These are phyloP conservation scores for Metrosideros polymorpha DNA, from an alignment of 441 rosid species.

Conservation along the genomic window DNA sequence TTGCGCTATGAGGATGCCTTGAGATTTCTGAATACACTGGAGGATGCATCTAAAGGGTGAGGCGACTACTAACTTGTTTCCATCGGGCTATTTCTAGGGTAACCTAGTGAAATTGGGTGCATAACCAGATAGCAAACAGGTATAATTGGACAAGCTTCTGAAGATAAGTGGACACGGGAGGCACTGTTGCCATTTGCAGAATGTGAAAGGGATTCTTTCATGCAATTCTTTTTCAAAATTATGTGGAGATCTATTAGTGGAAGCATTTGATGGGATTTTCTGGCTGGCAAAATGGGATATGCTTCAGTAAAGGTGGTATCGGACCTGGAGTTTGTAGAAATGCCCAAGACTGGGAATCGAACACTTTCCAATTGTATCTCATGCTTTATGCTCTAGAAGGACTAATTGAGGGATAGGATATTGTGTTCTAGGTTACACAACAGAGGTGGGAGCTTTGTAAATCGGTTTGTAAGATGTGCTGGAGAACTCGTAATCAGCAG, in stretches of 20 bases:
- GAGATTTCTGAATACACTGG: slow-evolving; percentile 69
- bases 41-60: slow-evolving; percentile 64
- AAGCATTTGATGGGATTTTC: too few species aligned
- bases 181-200: neutral
- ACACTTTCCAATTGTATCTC: too few species aligned
- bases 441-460: too few species aligned
- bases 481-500: too few species aligned
- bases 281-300: too few species aligned
- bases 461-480: too few species aligned
- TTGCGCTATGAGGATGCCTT: slow-evolving; percentile 76
- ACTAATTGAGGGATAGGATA: too few species aligned
- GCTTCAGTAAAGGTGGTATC: neutral
- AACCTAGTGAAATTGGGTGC: neutral
- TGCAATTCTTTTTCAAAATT: neutral
- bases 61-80: neutral
- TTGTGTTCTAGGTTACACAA: too few species aligned
- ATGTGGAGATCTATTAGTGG: too few species aligned
- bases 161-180: neutral
- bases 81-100: neutral
- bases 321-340: too few species aligned
- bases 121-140: neutral
- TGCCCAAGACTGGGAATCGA: too few species aligned
- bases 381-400: too few species aligned
- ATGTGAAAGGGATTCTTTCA: neutral
- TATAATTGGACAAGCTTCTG: slow-evolving; percentile 21